These are phyloP conservation scores for Leucosporidium yakuticum DNA, from an alignment of 768 basidiomycete genomes.

Conservation along the genomic window DNA sequence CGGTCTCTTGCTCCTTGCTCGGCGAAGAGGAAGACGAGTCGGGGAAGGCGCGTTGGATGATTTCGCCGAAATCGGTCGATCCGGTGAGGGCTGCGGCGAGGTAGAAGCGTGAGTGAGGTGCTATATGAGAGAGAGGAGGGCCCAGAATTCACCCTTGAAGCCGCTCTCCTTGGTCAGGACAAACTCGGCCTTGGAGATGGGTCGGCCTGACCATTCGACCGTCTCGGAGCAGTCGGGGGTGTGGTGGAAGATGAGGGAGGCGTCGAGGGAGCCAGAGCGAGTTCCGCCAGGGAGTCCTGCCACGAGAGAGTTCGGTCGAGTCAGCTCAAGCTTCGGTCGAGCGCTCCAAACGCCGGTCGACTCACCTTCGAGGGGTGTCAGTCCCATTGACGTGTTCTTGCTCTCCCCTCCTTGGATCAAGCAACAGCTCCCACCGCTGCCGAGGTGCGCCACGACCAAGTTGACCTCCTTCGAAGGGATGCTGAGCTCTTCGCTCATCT, in stretches of 20 bases:
- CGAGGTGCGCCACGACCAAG: constrained; percentile 78
- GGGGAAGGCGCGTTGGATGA: constrained; percentile 43
- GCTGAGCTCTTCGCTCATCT: constrained; percentile 56
- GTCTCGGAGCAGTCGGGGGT: constrained; percentile 59
- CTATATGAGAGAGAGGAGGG: constrained; percentile 61
- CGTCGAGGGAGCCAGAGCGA: constrained; percentile 74
- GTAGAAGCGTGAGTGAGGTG: not conserved
- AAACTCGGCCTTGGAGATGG: constrained; percentile 47
- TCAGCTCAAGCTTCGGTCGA: not conserved
- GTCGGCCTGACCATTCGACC: constrained; percentile 44
- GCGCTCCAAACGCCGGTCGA: constrained; percentile 38
- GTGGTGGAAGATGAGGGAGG: constrained; percentile 81
- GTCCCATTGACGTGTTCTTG: constrained; percentile 80
- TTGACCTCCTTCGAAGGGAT: constrained; percentile 57
- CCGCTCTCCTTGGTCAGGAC: constrained; percentile 55
- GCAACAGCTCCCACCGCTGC: constrained; percentile 82
- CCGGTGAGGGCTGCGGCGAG: constrained; percentile 32
- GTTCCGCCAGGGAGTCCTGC: constrained; percentile 74
- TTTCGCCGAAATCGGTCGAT: constrained; percentile 60
- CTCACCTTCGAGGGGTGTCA: constrained; percentile 69
- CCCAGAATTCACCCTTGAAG: constrained; percentile 53
- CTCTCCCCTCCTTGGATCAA: constrained; percentile 66
- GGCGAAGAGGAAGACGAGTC: constrained; percentile 45
- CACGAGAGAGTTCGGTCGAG: not conserved
- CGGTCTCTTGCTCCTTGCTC: constrained; percentile 42